Percentiles rank a stretch among this genome's conserved stretches.
phyloP scores from a whole-genome alignment of 2,329 filamentous ascomycete genomes.

The Penicillium decumbens region DNA sequence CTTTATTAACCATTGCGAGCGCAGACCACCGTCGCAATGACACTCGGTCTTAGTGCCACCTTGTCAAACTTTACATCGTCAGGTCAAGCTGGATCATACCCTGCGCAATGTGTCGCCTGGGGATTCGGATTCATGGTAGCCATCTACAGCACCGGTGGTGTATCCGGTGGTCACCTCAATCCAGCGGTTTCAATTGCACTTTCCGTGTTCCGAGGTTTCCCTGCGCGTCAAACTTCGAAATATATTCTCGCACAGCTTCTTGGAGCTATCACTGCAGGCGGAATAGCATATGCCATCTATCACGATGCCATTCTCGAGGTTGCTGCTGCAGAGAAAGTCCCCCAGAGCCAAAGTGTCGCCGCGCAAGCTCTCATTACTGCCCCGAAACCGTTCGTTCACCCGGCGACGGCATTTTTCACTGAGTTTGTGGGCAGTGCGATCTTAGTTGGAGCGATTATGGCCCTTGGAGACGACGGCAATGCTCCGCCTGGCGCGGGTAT shows the following conservation, averaged over 20 bases:
- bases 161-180: conserved; percentile 49
- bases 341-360: conserved; percentile 14
- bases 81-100: conserved; percentile 22
- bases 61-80: background rate
- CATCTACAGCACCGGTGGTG: conserved; percentile 45
- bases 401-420: conserved; percentile 32
- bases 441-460: conserved; percentile 30
- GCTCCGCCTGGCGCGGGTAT: conserved; percentile 43
- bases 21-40: background rate
- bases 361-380: background rate
- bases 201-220: conserved; percentile 35
- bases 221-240: conserved; percentile 20
- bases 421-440: conserved; percentile 37
- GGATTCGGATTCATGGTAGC: conserved; percentile 36
- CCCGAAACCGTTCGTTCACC: background rate
- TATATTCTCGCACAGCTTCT: conserved; percentile 36
- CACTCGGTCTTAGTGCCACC: background rate
- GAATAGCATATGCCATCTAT: conserved; percentile 36
- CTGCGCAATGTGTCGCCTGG: conserved; percentile 23
- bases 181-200: conserved; percentile 43
- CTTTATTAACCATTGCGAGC: background rate
- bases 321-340: conserved; percentile 10
- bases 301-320: conserved; percentile 31
- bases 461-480: conserved; percentile 42
- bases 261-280: conserved; percentile 33